Evolutionary conservation across 352 stramenopile genomes (phyloP).

Genomic region (Phytophthora tentaculata): DNA sequence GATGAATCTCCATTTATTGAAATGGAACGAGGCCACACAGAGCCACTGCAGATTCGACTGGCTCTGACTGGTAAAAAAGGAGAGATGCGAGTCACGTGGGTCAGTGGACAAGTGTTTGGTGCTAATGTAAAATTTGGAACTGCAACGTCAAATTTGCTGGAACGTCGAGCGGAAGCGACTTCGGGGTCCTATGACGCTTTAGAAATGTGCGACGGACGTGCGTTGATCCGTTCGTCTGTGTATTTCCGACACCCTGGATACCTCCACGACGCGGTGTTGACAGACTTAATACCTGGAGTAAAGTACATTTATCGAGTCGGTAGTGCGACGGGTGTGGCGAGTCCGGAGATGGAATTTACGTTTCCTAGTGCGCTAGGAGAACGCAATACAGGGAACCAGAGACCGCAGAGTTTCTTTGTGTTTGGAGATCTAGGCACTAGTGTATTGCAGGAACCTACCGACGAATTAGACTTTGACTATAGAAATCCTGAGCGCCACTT

Average conservation of each 20-base stretch:
- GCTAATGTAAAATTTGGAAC: conserved; percentile 44
- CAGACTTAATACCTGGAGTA: conserved; percentile 28
- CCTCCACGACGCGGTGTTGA: conserved; percentile 43
- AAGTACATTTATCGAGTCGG: conserved; percentile 42
- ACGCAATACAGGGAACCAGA: conserved; percentile 9
- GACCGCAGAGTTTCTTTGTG: conserved; percentile 64
- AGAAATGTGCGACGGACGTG: conserved; percentile 35
- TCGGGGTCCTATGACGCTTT: conserved; percentile 28
- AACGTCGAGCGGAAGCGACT: conserved; percentile 16
- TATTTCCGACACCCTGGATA: conserved; percentile 39
- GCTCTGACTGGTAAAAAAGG: conserved; percentile 31
- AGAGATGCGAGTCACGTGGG: conserved; percentile 56
- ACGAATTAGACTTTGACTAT: conserved; percentile 31
- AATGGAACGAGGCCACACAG: conserved; percentile 37
- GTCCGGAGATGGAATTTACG: conserved; percentile 36
- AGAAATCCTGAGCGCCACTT: conserved; percentile 31
- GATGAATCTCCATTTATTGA: conserved; percentile 41
- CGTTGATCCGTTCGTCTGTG: conserved; percentile 26
- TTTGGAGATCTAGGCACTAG: conserved; percentile 65
- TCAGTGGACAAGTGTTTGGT: conserved; percentile 37
- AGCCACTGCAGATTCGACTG: conserved; percentile 47
- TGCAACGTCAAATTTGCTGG: conserved; percentile 10
- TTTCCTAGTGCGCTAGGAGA: conserved; percentile 29
- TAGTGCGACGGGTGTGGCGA: conserved; percentile 27
- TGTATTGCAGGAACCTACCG: conserved; percentile 26